Percentiles rank a stretch among this genome's conserved stretches.
Evolutionary conservation across 352 stramenopile genomes (phyloP).

Genomic region (Pythium grandisporangium): DNA sequence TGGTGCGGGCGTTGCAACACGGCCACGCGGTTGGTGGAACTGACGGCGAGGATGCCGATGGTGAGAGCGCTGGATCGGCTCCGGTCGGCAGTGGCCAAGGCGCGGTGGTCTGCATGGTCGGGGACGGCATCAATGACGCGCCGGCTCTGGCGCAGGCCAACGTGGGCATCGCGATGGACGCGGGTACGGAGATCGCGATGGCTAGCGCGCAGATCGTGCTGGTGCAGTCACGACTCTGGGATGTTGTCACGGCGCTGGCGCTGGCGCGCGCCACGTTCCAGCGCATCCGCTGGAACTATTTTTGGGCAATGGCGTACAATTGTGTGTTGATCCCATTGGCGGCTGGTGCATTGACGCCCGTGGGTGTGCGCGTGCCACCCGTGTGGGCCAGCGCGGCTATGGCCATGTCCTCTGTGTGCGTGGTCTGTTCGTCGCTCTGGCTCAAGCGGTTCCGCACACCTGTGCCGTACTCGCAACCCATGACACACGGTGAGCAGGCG

Average conservation of each 20-base stretch:
- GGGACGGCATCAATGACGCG: conserved; percentile 91
- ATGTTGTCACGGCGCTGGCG: conserved; percentile 63
- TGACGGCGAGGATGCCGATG: conserved; percentile 35
- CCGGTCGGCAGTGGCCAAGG: too few species aligned
- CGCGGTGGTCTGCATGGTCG: conserved; percentile 84
- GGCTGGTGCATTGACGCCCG: conserved; percentile 60
- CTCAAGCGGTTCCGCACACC: conserved; percentile 18
- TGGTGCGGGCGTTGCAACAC: conserved; percentile 76
- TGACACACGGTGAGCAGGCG: too few species aligned
- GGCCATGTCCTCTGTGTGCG: conserved; percentile 75
- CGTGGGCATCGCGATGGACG: conserved; percentile 85
- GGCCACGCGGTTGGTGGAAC: conserved; percentile 61
- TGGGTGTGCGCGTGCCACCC: conserved; percentile 68
- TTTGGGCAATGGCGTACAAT: conserved; percentile 78
- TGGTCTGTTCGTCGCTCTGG: conserved; percentile 62
- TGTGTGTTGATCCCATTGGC: conserved; percentile 58
- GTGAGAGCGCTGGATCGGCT: too few species aligned
- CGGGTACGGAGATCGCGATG: conserved; percentile 80
- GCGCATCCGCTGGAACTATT: conserved; percentile 74
- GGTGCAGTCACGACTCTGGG: conserved; percentile 55
- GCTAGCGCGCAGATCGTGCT: conserved; percentile 71
- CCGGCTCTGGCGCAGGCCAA: conserved; percentile 86
- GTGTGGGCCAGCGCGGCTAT: conserved; percentile 65
- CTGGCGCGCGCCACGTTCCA: conserved; percentile 56
- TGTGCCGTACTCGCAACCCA: too few species aligned